Evolutionary conservation across 2,329 filamentous ascomycete species (phyloP), one percentile per base, ranked within the genome.

Genomic region (Orbilia quercus): DNA sequence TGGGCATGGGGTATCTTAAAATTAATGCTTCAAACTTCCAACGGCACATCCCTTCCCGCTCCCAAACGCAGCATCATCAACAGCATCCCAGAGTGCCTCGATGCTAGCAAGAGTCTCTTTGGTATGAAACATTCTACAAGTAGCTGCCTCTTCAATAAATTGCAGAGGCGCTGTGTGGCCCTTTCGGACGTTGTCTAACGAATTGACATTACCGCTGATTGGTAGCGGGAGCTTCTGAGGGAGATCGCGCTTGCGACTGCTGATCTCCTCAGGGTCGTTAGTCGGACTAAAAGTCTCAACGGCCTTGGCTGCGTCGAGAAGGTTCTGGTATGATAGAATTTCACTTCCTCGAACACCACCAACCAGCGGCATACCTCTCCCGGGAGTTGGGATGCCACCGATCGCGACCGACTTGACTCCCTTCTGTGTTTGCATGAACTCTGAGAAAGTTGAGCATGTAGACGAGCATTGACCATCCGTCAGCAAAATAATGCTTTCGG

Each of bases 391-490:
- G n/a, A 62, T 80, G 2, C 85, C 85, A 23, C 85, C 86, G 67
- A 86, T 80, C 4, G 83, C 84, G 59, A 84, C 82, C 2, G 82
- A 84, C 79, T 84, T 83, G n/a, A 87, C 84, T 34, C 83, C 83
- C 20, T 81, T 85, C 70, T 85, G 82, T 23, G 82, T 79, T 22
- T 82, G 82, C 76, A 88, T 80, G 76, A 87, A 82, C 75, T 88
- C 84, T 9, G 82, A 82, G 73, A 87, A 86, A 2, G 87, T 80
- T 2, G 85, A 83, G 79, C 86, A 88, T 1, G 85, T 85, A 0
- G 85, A 87, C 20, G 84, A 84, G 78, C 86, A 88, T 76, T 84
- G 83, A 34, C 86, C 86, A 76, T 88, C 86, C 57, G 84, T 84
- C n/a, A 88, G 81, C 16, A 88, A 79, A 42, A 88, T 81, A 47